Base-by-base conservation (phyloP, 2,329 filamentous ascomycete genomes). In the Fusarium albosuccineum region DNA sequence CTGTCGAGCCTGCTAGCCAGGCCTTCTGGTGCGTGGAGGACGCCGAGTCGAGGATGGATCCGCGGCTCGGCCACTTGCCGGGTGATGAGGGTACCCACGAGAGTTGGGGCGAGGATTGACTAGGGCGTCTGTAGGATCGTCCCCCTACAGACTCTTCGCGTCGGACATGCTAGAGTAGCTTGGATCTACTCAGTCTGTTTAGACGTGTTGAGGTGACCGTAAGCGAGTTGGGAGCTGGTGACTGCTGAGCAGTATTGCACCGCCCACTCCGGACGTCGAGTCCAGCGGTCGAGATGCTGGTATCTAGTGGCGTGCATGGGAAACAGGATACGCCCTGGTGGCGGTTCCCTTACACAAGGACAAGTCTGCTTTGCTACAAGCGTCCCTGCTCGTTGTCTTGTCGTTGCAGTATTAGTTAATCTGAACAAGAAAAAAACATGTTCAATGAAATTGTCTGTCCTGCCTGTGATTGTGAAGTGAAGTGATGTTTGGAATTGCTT, bases 361-460 rank as follows among this genome's bases (percentile, higher is more conserved):
- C 70, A 78, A 76, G 74, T 76, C 73, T 74, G 74, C 70, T 76
- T 69, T 70, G 71, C 71, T 74, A 73, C 66, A 73, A 70, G 74
- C 74, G 74, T 74, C 74, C 76, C 77, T 79, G 78, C 76, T 78
- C 74, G 75, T 75, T 77, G 74, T 76, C 71, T 79, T 76, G 76
- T 78, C 69, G 71, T 76, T 76, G 76, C 74, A 78, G 74, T 81
- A 81, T 75, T 81, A 81, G 77, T 79, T 81, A 80, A 81, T 81
- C 57, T 71, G 72, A 80, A 77, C 71, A 76, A 69, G 62, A 67
- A 68, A 60, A 59, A 71, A 72, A 68, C 6, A 69, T 52, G 60
- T 74, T 74, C 67, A 71, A 64, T 60, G 34, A 57, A 65, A 27
- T 30, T 16, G 10, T n/a, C 4, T 44, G 13, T 40, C 14, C 16